phyloP scores from a whole-genome alignment of 2,329 filamentous ascomycete genomes.

The Aspergillus uvarum region DNA sequence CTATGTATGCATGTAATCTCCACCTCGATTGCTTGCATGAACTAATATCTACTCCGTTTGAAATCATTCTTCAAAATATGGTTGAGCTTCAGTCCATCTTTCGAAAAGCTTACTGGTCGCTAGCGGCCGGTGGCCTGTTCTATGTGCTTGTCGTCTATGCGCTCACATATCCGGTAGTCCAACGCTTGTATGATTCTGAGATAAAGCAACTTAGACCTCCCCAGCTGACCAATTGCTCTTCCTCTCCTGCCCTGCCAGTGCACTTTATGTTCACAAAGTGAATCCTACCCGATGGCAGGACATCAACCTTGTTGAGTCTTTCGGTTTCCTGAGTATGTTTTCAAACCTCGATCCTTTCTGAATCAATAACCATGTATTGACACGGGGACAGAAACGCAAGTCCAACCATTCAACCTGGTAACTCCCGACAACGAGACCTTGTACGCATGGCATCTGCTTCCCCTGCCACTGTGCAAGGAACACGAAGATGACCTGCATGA shows the following conservation, averaged over 20 bases:
- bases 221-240: neutral
- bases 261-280: constrained; percentile 79
- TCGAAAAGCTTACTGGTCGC: constrained; percentile 55
- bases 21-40: neutral
- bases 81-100: constrained; percentile 47
- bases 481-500: constrained; percentile 64
- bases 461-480: constrained; percentile 70
- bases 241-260: constrained; percentile 49
- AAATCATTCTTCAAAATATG: constrained; percentile 19
- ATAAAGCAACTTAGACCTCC: neutral
- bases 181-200: constrained; percentile 67
- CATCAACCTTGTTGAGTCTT: constrained; percentile 72
- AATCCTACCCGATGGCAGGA: constrained; percentile 71
- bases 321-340: constrained; percentile 78
- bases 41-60: no score
- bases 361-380: constrained; percentile 13
- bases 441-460: constrained; percentile 89
- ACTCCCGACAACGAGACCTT: constrained; percentile 75
- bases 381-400: constrained; percentile 67
- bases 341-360: neutral
- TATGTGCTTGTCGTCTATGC: constrained; percentile 68
- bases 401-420: constrained; percentile 76
- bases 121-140: constrained; percentile 60
- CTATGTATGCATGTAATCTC: no score
- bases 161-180: constrained; percentile 67